Conservation (phyloP, 345 rosid species). For the rapeseed (Brassica napus) region Da-Ae NC_063452.1:62615001-62615500, state of each 20-base stretch:
- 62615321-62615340: not conserved
- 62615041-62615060: conserved; percentile 21
- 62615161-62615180: no score
- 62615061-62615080: not conserved
- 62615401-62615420: conserved; percentile 1
- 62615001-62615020: conserved; percentile 4
- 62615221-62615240: conserved; percentile 4
- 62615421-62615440: conserved; percentile 12
- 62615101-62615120: conserved; percentile 7
- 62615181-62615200: not conserved
- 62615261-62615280: not conserved
- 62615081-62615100: conserved; percentile 2
- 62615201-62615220: not conserved
- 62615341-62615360: not conserved
- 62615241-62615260: conserved; percentile 2
- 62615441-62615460: conserved; percentile 9
- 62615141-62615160: not conserved
- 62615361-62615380: conserved; percentile 4
- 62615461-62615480: not conserved
- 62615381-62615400: conserved; percentile 12
- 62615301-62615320: not conserved
- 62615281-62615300: conserved; percentile 24
- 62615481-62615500: conserved; percentile 18
- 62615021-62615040: conserved; percentile 24
- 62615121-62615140: not conserved